Conservation (phyloP, 495 filamentous ascomycete genomes). For the Neurospora hispaniola region DNA sequence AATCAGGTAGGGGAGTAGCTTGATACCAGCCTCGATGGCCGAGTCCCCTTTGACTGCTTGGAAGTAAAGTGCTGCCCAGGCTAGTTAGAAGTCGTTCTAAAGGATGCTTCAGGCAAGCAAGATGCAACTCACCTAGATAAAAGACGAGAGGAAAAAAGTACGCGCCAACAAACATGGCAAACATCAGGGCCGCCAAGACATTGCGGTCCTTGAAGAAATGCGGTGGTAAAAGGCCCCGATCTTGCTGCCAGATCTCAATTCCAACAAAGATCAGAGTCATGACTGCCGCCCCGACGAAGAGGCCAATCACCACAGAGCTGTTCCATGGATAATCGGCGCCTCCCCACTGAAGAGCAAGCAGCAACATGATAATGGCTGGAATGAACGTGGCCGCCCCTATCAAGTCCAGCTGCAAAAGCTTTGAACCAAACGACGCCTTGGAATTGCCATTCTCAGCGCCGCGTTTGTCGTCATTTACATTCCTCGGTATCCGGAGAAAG, state of each 20-base stretch:
- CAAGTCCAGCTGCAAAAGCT: constrained; percentile 46
- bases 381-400: constrained; percentile 55
- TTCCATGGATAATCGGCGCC: constrained; percentile 56
- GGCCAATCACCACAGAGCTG: constrained; percentile 51
- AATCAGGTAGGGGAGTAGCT: constrained; percentile 42
- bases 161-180: too few species aligned
- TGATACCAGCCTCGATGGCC: constrained; percentile 37
- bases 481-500: constrained; percentile 21
- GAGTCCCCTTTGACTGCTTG: constrained; percentile 44
- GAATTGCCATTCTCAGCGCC: too few species aligned
- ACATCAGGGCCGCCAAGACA: too few species aligned
- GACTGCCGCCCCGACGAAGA: constrained; percentile 54
- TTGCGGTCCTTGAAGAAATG: too few species aligned
- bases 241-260: constrained; percentile 39
- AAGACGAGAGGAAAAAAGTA: too few species aligned
- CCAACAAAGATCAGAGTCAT: constrained; percentile 45
- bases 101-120: too few species aligned
- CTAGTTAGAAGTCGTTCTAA: too few species aligned
- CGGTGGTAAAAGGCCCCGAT: constrained; percentile 25
- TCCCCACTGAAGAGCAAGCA: constrained; percentile 78
- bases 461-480: too few species aligned
- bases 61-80: constrained; percentile 45
- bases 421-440: too few species aligned
- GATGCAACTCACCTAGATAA: too few species aligned
- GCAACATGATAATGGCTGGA: constrained; percentile 54